A percentile compares a stretch with the other conserved stretches of the same genome.
phyloP scores from a whole-genome alignment of 2,329 filamentous ascomycete species.

The Drechslera avenae region DNA sequence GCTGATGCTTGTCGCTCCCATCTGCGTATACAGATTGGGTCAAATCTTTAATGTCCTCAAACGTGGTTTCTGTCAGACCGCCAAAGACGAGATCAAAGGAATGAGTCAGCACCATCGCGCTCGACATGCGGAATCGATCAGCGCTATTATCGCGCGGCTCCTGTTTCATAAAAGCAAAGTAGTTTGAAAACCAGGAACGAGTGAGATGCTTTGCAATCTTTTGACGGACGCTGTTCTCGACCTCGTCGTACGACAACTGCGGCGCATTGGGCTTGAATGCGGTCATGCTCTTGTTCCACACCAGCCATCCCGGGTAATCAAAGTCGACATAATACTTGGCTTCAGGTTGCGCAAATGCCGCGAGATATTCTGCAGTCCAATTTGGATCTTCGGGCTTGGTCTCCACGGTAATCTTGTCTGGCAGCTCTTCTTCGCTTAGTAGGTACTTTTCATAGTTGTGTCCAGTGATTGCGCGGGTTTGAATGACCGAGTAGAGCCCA shows the following conservation, averaged over 20 bases:
- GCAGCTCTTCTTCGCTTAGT: constrained; percentile 75
- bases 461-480: constrained; percentile 81
- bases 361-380: constrained; percentile 80
- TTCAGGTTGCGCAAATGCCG: constrained; percentile 75
- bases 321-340: constrained; percentile 89
- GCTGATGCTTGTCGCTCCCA: constrained; percentile 95
- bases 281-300: constrained; percentile 87
- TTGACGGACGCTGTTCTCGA: constrained; percentile 73
- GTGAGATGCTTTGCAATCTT: constrained; percentile 83
- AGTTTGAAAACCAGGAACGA: constrained; percentile 82
- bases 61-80: constrained; percentile 74
- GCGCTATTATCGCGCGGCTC: constrained; percentile 82
- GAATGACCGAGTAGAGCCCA: constrained; percentile 77
- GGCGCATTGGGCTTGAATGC: constrained; percentile 75
- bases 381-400: constrained; percentile 72
- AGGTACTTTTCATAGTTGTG: constrained; percentile 90
- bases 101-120: constrained; percentile 84
- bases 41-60: constrained; percentile 86
- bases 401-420: constrained; percentile 74
- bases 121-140: constrained; percentile 89
- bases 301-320: constrained; percentile 94
- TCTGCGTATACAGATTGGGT: constrained; percentile 81
- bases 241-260: constrained; percentile 77
- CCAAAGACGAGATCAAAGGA: constrained; percentile 88
- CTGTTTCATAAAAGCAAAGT: constrained; percentile 94